Base-by-base conservation (phyloP, 441 rosid species). In the Biscutella laevigata region DNA sequence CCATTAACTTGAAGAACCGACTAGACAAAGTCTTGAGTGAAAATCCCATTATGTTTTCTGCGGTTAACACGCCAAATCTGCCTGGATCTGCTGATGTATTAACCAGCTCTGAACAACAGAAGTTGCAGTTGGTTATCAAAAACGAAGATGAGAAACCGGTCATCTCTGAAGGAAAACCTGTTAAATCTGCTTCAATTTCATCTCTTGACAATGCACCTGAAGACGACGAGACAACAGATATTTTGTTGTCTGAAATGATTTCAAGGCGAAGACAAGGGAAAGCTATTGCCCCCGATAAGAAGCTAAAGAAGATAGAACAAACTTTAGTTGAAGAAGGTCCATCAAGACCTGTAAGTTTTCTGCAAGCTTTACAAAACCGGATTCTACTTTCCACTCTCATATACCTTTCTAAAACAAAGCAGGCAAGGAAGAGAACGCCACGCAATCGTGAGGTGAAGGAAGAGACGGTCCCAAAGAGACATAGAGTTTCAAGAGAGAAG, bases 1-100 rank as follows among this genome's bases (percentile, higher is more conserved):
- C 74, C 8, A 61, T 50, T 25, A 75, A 61, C 63, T 57, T 81
- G 71, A 84, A 69, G 74, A 60, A 49, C 40, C 77, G 82, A 12
- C 61, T 81, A 11, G 94, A 84, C 52, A 81, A 76, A 69, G 76
- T 81, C 59, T 39, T 76, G 62, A 68, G 61, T 58, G 87, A 83
- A 49, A 77, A 74, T 62, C 88, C 88, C 27, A 64, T 36, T 66
- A 83, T 73, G 58, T 76, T 80, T 60, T 71, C 78, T 61, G 74
- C 77, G 1, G 64, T 69, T 32, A 74, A 73, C 72, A 62, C 67
- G 39, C 47, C 77, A 84, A 75, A 71, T 71, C 40, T 55, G 48
- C 60, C 37, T 56, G 67, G 48, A 53, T 71, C 79, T 27, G 60
- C 62, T 39, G 77, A 75, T 71, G 77, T 61, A 42, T 44, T 68